Evolutionary conservation across 148 eudicot genomes (phyloP), one percentile per base, ranked within the genome.

Genomic region (Drosera capensis): DNA sequence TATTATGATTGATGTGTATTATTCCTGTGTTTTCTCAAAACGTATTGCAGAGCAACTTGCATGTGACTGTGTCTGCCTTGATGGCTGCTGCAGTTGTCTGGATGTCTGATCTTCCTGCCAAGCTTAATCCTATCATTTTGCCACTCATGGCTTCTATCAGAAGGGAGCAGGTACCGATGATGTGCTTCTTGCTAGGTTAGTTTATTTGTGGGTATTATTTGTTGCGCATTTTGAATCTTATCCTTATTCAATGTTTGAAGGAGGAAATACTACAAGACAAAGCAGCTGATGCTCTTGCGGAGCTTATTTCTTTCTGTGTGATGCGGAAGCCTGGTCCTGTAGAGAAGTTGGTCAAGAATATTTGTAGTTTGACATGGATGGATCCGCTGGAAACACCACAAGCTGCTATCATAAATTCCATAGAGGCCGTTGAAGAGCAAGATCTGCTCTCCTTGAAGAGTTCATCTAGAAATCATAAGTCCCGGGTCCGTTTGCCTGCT

Each of bases 331-430:
- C 99, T 38, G 57, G 99, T 57, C 99, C 99, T 0, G 80, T 86
- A 66, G 99, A 92, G 58, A 92, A 92, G 72, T 50, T 92, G 45
- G 73, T 85, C 43, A 85, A 92, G 61, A 85, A 92, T 35, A 64
- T 92, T 8, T 92, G 95, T 68, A 71, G 70, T 70, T 65, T 82
- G 48, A 69, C 79, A 13, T 72, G 95, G 70, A 68, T 70, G 94
- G 99, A 92, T 77, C 94, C 84, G 61, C 60, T 63, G 44, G 95
- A 92, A 61, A 92, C 99, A 11, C 99, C 99, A 43, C 94, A 92
- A 59, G 95, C 90, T 46, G 88, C 65, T 41, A 59, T 68, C 14
- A 65, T 92, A 55, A 79, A 68, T 60, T 85, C 95, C 26, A 51
- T 72, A 42, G 99, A 79, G 38, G 68, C 58, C 54, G 68, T 92